Percentiles rank a stretch among this genome's conserved stretches.
Conservation (phyloP, 805 yeast species). For the Candida nemodendra region DNA sequence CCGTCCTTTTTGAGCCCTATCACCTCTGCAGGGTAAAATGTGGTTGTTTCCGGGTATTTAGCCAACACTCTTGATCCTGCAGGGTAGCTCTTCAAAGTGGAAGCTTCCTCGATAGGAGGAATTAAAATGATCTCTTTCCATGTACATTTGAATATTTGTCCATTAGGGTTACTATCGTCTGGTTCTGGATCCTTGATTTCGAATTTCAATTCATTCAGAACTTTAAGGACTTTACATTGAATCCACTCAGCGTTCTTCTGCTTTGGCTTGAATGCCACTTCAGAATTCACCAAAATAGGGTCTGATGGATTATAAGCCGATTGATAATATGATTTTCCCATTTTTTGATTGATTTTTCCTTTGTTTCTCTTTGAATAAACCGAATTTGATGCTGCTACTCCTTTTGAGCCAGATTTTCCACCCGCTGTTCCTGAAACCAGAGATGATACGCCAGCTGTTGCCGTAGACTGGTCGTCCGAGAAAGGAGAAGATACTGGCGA, state of each 20-base stretch:
- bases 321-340: slow-evolving; percentile 32
- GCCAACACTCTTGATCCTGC: slow-evolving; percentile 84
- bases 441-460: neutral
- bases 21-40: slow-evolving; percentile 93
- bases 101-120: slow-evolving; percentile 41
- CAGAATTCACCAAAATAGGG: slow-evolving; percentile 63
- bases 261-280: slow-evolving; percentile 81
- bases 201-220: slow-evolving; percentile 47
- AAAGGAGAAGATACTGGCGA: slow-evolving; percentile 11
- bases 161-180: slow-evolving; percentile 86
- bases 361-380: slow-evolving; percentile 13
- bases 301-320: slow-evolving; percentile 61
- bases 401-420: neutral
- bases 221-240: slow-evolving; percentile 83
- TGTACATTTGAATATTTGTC: slow-evolving; percentile 78
- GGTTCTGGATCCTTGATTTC: slow-evolving; percentile 99
- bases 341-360: slow-evolving; percentile 14
- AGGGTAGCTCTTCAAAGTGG: slow-evolving; percentile 54
- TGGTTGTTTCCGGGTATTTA: slow-evolving; percentile 95
- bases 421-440: neutral
- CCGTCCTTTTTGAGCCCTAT: slow-evolving; percentile 75
- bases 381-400: neutral
- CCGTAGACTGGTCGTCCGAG: slow-evolving; percentile 9
- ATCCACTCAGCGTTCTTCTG: slow-evolving; percentile 88
- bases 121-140: slow-evolving; percentile 78